Evolutionary conservation across 148 eudicot genomes (phyloP).

Genomic region (Vaccinium vitisidaea): DNA sequence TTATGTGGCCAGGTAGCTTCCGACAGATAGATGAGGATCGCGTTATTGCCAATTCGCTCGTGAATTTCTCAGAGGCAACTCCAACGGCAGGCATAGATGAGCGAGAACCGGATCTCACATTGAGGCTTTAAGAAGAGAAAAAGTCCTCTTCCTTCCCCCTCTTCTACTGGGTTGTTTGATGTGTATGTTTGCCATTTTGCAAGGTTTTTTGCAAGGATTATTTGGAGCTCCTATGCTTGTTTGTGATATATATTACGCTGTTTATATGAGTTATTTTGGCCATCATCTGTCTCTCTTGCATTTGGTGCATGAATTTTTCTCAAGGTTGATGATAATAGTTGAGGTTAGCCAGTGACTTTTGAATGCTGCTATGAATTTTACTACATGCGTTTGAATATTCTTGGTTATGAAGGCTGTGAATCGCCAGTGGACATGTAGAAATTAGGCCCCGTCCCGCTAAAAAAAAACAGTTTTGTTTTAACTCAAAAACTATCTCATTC

Average conservation of each 20-base stretch:
- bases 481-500: too few species aligned
- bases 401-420: neutral
- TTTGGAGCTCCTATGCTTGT: neutral
- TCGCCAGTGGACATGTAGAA: neutral
- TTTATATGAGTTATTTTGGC: neutral
- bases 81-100: constrained; percentile 15
- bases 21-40: constrained; percentile 25
- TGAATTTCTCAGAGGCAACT: constrained; percentile 19
- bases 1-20: constrained; percentile 74
- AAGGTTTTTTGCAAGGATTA: neutral
- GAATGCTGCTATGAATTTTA: neutral
- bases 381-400: neutral
- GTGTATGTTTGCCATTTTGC: neutral
- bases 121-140: constrained; percentile 38
- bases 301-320: neutral
- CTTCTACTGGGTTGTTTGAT: neutral
- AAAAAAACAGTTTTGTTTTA: too few species aligned
- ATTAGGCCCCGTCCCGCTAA: neutral
- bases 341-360: neutral
- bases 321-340: neutral
- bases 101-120: constrained; percentile 54
- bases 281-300: neutral
- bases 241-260: neutral
- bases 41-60: neutral
- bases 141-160: neutral